Evolutionary conservation across 1,284 basidiomycete species (phyloP).

Genomic region (Sanghuangporus baumii): DNA sequence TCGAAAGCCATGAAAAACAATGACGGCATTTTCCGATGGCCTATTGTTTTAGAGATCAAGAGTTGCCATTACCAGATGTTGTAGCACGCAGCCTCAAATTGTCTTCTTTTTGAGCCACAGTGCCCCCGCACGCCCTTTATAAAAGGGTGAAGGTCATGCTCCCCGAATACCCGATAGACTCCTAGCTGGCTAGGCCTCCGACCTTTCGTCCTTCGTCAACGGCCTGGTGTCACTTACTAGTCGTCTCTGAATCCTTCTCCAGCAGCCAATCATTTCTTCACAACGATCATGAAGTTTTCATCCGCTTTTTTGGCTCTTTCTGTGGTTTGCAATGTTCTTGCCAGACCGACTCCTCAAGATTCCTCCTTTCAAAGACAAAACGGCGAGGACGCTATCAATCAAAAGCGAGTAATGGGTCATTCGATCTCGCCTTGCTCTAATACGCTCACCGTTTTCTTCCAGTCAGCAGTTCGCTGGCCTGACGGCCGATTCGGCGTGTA

Average conservation of each 20-base stretch:
- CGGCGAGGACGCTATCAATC: conserved; percentile 46
- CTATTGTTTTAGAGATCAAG: not conserved
- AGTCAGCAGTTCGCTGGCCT: conserved; percentile 22
- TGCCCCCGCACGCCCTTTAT: not conserved
- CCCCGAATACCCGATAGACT: not conserved
- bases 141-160: not conserved
- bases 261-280: not conserved
- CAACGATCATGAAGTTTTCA: conserved; percentile 9
- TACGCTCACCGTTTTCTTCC: not conserved
- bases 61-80: not conserved
- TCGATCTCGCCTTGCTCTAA: not conserved
- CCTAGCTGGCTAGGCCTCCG: conserved; percentile 8
- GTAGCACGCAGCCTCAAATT: not conserved
- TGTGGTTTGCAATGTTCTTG: conserved; percentile 30
- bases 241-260: not conserved
- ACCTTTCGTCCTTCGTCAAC: not conserved
- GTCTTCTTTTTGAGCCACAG: not conserved
- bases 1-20: not conserved
- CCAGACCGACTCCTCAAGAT: conserved; percentile 33
- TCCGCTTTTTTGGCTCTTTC: conserved; percentile 15
- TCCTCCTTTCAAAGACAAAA: conserved; percentile 39
- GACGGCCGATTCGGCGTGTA: conserved; percentile 31
- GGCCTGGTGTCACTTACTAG: conserved; percentile 13
- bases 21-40: not conserved
- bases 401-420: conserved; percentile 36